Evolutionary conservation across 495 filamentous ascomycete species (phyloP).

Genomic region (Aspergillus baeticus): DNA sequence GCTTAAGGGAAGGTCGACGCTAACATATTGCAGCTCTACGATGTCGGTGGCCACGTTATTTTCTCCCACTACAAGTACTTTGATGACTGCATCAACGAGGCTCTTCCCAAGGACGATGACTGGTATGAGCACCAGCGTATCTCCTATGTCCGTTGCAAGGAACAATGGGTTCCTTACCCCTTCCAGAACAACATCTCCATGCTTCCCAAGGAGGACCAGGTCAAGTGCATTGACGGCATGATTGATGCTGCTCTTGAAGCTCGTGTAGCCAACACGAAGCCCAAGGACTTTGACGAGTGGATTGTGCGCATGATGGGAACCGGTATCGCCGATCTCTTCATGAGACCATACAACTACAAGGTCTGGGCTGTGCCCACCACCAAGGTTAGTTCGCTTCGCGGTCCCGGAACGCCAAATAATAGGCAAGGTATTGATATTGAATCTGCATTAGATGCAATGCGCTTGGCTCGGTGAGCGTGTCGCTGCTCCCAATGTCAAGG

Average conservation of each 20-base stretch:
- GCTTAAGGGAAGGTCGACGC: background rate
- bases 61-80: slow-evolving; percentile 99
- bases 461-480: slow-evolving; percentile 98
- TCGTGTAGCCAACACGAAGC: slow-evolving; percentile 85
- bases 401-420: background rate
- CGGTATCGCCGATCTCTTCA: slow-evolving; percentile 94
- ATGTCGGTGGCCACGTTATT: slow-evolving; percentile 99
- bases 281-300: slow-evolving; percentile 97
- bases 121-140: slow-evolving; percentile 98
- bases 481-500: slow-evolving; percentile 95
- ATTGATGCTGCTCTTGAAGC: slow-evolving; percentile 90
- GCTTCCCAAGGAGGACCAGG: slow-evolving; percentile 95
- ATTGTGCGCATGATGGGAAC: slow-evolving; percentile 88
- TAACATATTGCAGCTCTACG: slow-evolving; percentile 72
- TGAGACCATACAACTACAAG: slow-evolving; percentile 99
- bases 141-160: slow-evolving; percentile 97
- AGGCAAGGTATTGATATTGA: background rate
- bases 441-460: slow-evolving; percentile 85
- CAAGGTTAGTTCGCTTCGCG: slow-evolving; percentile 60
- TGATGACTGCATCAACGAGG: slow-evolving; percentile 97
- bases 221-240: slow-evolving; percentile 92
- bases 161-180: slow-evolving; percentile 94
- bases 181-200: slow-evolving; percentile 99
- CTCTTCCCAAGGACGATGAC: slow-evolving; percentile 87
- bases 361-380: slow-evolving; percentile 99